phyloP scores from a whole-genome alignment of 192 early-diverging fungal genomes.

The Pilobolus umbonatus region DNA sequence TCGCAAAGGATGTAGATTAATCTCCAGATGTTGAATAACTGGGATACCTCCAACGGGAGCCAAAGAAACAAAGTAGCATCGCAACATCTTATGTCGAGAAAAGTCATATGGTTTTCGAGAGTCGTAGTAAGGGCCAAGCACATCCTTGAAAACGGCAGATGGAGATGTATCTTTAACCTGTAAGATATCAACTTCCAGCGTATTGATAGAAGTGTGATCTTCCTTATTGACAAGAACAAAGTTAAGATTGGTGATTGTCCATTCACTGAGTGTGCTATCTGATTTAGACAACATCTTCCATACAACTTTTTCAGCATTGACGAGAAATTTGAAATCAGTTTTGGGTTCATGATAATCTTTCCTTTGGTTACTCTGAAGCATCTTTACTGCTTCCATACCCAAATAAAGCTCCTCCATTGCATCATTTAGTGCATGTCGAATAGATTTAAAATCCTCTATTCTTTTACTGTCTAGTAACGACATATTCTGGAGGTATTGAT shows the following conservation, averaged over 20 bases:
- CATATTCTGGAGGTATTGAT: constrained; percentile 31
- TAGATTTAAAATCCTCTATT: constrained; percentile 25
- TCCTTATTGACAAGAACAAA: constrained; percentile 77
- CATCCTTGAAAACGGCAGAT: constrained; percentile 52
- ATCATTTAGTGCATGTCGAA: constrained; percentile 23
- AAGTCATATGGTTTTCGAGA: constrained; percentile 59
- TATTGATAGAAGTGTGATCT: constrained; percentile 70
- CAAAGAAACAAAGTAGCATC: constrained; percentile 72
- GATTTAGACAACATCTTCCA: constrained; percentile 74
- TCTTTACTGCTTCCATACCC: constrained; percentile 64
- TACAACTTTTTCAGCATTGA: constrained; percentile 54
- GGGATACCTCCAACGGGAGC: constrained; percentile 89
- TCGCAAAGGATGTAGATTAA: constrained; percentile 77
- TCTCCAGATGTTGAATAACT: constrained; percentile 87
- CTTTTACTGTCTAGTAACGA: constrained; percentile 15
- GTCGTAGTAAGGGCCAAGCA: constrained; percentile 57
- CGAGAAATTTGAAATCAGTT: constrained; percentile 49
- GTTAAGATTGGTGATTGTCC: constrained; percentile 56
- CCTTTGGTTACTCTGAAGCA: constrained; percentile 49
- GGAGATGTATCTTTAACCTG: constrained; percentile 62
- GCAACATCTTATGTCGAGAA: constrained; percentile 81
- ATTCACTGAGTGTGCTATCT: constrained; percentile 64
- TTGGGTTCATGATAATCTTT: constrained; percentile 54
- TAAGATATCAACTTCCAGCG: constrained; percentile 71
- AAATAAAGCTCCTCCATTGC: constrained; percentile 62